A percentile compares a stretch with the other conserved stretches of the same genome.
Conservation (phyloP, 2,329 filamentous ascomycete genomes). For the Xylariaceae sp. region DNA sequence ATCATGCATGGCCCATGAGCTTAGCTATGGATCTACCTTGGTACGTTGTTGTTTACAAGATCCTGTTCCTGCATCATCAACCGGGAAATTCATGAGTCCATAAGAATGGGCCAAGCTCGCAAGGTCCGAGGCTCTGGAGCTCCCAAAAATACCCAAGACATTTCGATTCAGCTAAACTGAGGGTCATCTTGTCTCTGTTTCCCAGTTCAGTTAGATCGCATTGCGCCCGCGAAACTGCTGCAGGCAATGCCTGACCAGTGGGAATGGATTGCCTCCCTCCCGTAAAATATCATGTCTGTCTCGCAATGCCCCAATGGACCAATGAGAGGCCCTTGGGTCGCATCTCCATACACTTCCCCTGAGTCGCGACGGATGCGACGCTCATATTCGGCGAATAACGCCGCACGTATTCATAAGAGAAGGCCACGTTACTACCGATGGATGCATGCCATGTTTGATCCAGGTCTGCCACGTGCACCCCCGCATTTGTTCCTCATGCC, state of each 20-base stretch:
- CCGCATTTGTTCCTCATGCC: constrained; percentile 1
- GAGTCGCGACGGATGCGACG: constrained; percentile 4
- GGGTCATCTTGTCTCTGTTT: not conserved
- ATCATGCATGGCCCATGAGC: too few species aligned
- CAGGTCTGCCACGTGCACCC: constrained; percentile 1
- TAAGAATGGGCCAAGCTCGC: not conserved
- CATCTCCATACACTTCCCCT: constrained; percentile 8
- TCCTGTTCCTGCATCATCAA: too few species aligned
- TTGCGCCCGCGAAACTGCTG: not conserved
- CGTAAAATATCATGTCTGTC: not conserved
- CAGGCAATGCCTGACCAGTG: not conserved
- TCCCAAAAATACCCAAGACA: not conserved
- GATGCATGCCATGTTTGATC: not conserved
- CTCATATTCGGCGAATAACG: not conserved
- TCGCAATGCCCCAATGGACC: not conserved
- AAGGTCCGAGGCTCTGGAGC: not conserved
- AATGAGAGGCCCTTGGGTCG: not conserved
- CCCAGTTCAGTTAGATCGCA: not conserved
- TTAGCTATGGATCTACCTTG: too few species aligned
- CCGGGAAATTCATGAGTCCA: not conserved
- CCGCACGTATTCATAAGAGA: not conserved
- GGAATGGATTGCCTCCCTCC: not conserved
- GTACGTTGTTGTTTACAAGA: too few species aligned
- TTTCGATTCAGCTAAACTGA: constrained; percentile 1
- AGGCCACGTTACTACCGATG: not conserved